Conservation (phyloP, 768 basidiomycete genomes). For the Suillus clintonianus region DNA sequence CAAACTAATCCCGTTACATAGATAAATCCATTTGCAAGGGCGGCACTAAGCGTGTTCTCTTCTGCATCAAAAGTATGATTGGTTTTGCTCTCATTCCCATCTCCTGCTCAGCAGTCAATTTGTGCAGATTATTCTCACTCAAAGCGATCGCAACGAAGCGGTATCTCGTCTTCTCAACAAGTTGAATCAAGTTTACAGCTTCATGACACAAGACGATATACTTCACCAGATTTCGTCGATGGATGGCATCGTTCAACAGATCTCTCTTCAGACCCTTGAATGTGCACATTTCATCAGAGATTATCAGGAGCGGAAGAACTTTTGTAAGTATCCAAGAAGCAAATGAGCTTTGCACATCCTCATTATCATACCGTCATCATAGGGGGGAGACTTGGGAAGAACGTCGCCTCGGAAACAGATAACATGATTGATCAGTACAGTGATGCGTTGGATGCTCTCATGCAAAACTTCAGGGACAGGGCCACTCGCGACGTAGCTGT, state of each 20-base stretch:
- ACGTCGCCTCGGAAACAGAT: not conserved
- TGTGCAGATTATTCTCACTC: slow-evolving; percentile 1
- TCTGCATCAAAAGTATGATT: not conserved
- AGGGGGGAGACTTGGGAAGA: not conserved
- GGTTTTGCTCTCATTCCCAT: not conserved
- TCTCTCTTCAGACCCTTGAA: slow-evolving; percentile 19
- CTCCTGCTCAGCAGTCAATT: not conserved
- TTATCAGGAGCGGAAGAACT: slow-evolving; percentile 23
- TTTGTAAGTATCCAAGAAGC: slow-evolving; percentile 10
- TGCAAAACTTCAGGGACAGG: not conserved
- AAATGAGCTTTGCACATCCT: not conserved
- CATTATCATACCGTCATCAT: too few species aligned
- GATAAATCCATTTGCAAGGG: slow-evolving; percentile 6
- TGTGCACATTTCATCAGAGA: slow-evolving; percentile 28
- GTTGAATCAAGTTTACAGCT: not conserved
- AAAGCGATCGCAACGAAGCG: not conserved
- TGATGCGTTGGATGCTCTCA: not conserved
- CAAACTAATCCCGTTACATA: not conserved
- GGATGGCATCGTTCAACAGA: not conserved
- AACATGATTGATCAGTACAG: not conserved
- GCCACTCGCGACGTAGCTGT: not conserved
- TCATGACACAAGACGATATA: not conserved
- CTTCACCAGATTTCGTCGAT: not conserved
- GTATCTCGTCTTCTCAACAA: not conserved
- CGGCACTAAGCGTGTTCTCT: not conserved